These are phyloP conservation scores for Blastobotrys ciferrii DNA, from an alignment of 1,139 yeast genomes.

Conservation along the genomic window DNA sequence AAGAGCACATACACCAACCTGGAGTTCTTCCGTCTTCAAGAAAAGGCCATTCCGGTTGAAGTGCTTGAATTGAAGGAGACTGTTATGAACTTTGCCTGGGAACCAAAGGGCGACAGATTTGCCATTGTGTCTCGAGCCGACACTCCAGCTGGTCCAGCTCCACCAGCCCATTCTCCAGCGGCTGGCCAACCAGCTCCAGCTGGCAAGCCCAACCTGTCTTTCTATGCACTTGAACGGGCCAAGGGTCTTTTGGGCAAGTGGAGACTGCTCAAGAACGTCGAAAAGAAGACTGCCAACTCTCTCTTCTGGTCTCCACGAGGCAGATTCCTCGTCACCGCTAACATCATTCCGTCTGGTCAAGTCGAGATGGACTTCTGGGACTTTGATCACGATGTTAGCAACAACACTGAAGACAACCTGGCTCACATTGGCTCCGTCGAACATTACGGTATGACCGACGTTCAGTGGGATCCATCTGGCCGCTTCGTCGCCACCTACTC, in stretches of 20 bases:
- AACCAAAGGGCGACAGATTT: conserved; percentile 87
- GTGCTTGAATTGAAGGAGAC: conserved; percentile 90
- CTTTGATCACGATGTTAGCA: conserved; percentile 70
- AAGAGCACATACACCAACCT: conserved; percentile 89
- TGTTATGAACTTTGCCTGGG: conserved; percentile 91
- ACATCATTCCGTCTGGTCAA: conserved; percentile 57
- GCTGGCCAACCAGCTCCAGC: conserved; percentile 26
- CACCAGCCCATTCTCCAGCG: conserved; percentile 51
- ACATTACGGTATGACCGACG: conserved; percentile 76
- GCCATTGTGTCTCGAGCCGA: conserved; percentile 61
- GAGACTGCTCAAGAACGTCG: conserved; percentile 54
- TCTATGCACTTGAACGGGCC: conserved; percentile 75
- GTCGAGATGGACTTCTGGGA: conserved; percentile 81
- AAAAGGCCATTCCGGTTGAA: conserved; percentile 92
- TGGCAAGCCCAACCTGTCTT: conserved; percentile 72
- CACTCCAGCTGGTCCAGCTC: conserved; percentile 31
- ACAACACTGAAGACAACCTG: conserved; percentile 47
- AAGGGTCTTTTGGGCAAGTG: conserved; percentile 52
- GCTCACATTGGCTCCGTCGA: conserved; percentile 63
- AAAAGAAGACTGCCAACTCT: conserved; percentile 63
- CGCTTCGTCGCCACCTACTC: conserved; percentile 88
- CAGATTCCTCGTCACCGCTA: conserved; percentile 77
- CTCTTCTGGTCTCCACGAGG: conserved; percentile 93
- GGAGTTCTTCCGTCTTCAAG: conserved; percentile 85
- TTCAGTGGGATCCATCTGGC: conserved; percentile 96